Evolutionary conservation across 257 asterid species (phyloP), one percentile per base, ranked within the genome.

Genomic region (Solanum neorickii): DNA sequence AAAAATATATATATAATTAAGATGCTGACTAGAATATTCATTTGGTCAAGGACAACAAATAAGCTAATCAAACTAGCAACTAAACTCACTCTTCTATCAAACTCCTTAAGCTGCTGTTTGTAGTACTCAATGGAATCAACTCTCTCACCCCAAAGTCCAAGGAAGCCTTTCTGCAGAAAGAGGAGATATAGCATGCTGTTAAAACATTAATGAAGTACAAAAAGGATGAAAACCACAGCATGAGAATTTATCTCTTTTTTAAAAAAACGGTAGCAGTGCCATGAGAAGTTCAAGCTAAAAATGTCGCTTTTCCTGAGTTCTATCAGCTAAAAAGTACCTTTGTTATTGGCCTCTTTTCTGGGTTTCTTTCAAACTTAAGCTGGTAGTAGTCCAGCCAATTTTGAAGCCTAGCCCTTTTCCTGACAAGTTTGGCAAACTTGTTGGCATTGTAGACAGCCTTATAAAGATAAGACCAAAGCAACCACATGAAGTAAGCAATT

Each of bases 361-460:
- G 94, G 89, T 96, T 89, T 89, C 98, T 92, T 92, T 96, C 98
- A 86, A 93, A 96, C 94, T 95, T 97, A 44, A 96, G 94, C 91
- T 92, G 98, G 90, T 96, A 87, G 92, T 96, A 97, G 92, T 97
- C 99, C 70, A 97, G 93, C 99, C 98, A 96, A 89, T 96, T 94
- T 77, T 95, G 98, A 88, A 96, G 94, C 83, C 95, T 94, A 86
- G 93, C 92, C 90, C 99, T 92, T 89, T 90, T 92, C 41, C 89
- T 88, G 23, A 97, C 96, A 88, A 97, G 92, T 93, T 84, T 93
- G 41, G 95, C 94, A 47, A 97, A 97, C 90, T 94, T 96, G 90
- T 94, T 95, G 84, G 99, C 98, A 88, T 96, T 83, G 89, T 97
- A 97, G 86, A 96, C 98, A 65, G 94, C 98, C 99, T 97, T 92